These are phyloP conservation scores for Fusarium setosum DNA, from an alignment of 2,329 filamentous ascomycete genomes.

Conservation along the genomic window DNA sequence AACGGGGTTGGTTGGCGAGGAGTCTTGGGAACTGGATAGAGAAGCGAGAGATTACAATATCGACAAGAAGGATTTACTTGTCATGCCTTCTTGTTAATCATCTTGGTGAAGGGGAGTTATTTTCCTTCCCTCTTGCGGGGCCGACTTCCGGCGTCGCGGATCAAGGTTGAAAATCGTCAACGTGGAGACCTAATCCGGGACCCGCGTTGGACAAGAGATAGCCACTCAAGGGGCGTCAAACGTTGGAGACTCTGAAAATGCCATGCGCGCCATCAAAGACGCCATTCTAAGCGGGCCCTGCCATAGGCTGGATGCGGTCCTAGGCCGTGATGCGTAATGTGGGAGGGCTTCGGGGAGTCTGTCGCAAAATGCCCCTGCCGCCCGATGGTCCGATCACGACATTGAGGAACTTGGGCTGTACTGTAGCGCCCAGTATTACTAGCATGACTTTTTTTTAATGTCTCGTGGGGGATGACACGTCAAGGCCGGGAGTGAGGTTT, in stretches of 20 bases:
- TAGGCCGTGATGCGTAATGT: neutral
- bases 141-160: constrained; percentile 40
- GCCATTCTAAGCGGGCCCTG: constrained; percentile 24
- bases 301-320: constrained; percentile 23
- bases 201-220: neutral
- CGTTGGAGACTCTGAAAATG: constrained; percentile 7
- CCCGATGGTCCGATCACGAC: constrained; percentile 38
- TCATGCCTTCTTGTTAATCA: neutral
- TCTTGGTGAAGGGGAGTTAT: neutral
- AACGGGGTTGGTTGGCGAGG: neutral
- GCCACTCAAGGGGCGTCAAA: constrained; percentile 18
- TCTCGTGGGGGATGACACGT: neutral
- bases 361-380: constrained; percentile 25
- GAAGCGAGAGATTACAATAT: neutral
- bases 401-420: constrained; percentile 11
- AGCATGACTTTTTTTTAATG: constrained; percentile 1
- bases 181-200: neutral
- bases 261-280: constrained; percentile 36
- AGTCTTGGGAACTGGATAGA: neutral
- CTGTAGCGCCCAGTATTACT: neutral
- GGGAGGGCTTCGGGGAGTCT: constrained; percentile 23
- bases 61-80: neutral
- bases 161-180: neutral
- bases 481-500: neutral
- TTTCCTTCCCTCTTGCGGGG: constrained; percentile 2